Conservation (phyloP, 345 rosid genomes). For the Laguncularia racemosa region DNA sequence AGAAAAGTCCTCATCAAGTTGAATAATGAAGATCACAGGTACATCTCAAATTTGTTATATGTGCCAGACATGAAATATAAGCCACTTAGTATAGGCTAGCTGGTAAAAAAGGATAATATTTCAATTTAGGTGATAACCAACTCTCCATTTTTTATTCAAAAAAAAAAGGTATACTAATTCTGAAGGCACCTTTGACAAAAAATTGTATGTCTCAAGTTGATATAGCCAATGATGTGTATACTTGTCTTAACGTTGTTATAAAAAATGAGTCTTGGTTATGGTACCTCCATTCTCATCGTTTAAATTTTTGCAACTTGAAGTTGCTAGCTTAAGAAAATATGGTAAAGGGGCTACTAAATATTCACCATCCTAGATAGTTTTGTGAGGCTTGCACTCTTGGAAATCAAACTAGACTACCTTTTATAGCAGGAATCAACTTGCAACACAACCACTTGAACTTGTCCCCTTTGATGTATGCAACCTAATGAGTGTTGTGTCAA, state of each 20-base stretch:
- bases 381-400: conserved; percentile 4
- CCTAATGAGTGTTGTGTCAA: background rate
- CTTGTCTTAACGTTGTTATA: background rate
- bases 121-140: background rate
- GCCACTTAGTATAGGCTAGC: background rate
- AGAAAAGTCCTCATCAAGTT: background rate
- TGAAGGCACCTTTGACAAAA: background rate
- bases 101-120: background rate
- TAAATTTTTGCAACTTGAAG: conserved; percentile 1
- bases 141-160: background rate
- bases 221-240: background rate
- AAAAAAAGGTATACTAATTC: background rate
- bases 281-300: background rate
- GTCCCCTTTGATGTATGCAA: background rate
- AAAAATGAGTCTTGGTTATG: conserved; percentile 3
- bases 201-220: conserved; percentile 4
- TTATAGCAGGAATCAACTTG: background rate
- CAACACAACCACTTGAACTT: background rate
- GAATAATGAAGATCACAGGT: conserved; percentile 3
- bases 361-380: background rate
- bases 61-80: conserved; percentile 5
- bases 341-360: background rate
- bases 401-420: background rate
- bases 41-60: conserved; percentile 4
- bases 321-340: background rate